Percentiles rank a stretch among this genome's conserved stretches.
Evolutionary conservation across 148 eudicot species (phyloP).

Genomic region (Amaranthus hypochondriacus): DNA sequence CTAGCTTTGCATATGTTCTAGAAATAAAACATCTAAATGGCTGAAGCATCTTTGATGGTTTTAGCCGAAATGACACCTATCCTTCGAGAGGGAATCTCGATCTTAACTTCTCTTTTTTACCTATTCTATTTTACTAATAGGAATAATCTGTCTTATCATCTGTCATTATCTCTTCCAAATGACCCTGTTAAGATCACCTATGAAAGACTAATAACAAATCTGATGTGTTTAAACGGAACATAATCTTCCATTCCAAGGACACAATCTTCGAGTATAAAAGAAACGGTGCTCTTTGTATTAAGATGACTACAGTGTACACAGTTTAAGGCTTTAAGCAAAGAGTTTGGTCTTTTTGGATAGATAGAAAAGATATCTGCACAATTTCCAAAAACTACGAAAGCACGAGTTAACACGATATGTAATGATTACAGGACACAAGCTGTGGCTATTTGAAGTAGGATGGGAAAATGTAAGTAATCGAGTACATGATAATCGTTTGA

Average conservation of each 20-base stretch:
- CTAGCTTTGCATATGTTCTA: constrained; percentile 36
- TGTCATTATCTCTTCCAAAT: constrained; percentile 15
- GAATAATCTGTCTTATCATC: constrained; percentile 4
- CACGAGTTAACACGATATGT: not conserved
- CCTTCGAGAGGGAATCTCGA: constrained; percentile 24
- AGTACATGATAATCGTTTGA: constrained; percentile 18
- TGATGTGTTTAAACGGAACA: no score
- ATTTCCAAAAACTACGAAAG: constrained; percentile 15
- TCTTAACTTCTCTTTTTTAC: constrained; percentile 22
- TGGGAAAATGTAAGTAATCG: constrained; percentile 2
- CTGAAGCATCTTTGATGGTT: constrained; percentile 19
- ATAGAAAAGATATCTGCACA: constrained; percentile 16
- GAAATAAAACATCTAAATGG: constrained; percentile 13
- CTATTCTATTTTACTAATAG: constrained; percentile 19
- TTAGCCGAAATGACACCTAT: constrained; percentile 17
- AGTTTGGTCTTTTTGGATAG: not conserved
- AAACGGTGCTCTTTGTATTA: not conserved
- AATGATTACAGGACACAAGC: not conserved
- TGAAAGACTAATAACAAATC: no score
- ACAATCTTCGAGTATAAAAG: no score
- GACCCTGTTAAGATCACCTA: not conserved
- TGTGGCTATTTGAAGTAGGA: not conserved
- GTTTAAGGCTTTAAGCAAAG: no score
- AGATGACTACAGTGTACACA: not conserved
- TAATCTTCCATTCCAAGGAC: no score